A percentile compares a stretch with the other conserved stretches of the same genome.
phyloP scores from a whole-genome alignment of 2,329 filamentous ascomycete genomes.

The Penicillium capsulatum region DNA sequence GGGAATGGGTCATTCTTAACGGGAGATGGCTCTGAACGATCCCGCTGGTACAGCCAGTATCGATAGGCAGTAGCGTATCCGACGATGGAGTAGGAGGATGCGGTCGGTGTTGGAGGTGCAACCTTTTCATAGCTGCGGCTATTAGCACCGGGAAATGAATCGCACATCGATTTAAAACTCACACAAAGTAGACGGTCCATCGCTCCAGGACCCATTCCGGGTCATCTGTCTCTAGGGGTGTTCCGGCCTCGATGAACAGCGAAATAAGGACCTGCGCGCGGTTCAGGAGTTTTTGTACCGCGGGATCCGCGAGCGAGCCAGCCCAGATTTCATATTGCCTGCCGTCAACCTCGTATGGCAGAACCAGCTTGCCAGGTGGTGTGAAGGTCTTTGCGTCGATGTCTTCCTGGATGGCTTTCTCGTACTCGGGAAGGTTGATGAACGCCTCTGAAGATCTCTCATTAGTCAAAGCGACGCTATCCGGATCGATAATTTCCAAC shows the following conservation, averaged over 20 bases:
- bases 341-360: constrained; percentile 58
- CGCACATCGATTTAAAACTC: constrained; percentile 33
- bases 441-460: constrained; percentile 58
- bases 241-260: constrained; percentile 91
- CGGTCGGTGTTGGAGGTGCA: constrained; percentile 41
- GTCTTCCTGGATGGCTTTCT: constrained; percentile 52
- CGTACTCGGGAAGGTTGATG: constrained; percentile 58
- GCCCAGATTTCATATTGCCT: constrained; percentile 80
- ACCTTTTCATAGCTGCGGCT: constrained; percentile 53
- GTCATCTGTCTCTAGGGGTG: constrained; percentile 65
- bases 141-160: constrained; percentile 17
- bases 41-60: constrained; percentile 60
- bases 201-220: constrained; percentile 69
- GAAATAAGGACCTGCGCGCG: constrained; percentile 80
- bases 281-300: constrained; percentile 66
- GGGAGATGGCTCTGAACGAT: constrained; percentile 37
- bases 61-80: constrained; percentile 90
- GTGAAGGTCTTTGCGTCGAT: constrained; percentile 49
- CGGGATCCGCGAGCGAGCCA: constrained; percentile 65
- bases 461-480: neutral
- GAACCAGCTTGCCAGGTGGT: constrained; percentile 71
- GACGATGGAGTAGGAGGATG: constrained; percentile 69
- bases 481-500: constrained; percentile 43
- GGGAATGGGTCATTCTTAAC: constrained; percentile 44
- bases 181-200: constrained; percentile 90